Conservation (phyloP, 1,139 yeast genomes). For the Hyphopichia wangnamkhiaoensis region DNA sequence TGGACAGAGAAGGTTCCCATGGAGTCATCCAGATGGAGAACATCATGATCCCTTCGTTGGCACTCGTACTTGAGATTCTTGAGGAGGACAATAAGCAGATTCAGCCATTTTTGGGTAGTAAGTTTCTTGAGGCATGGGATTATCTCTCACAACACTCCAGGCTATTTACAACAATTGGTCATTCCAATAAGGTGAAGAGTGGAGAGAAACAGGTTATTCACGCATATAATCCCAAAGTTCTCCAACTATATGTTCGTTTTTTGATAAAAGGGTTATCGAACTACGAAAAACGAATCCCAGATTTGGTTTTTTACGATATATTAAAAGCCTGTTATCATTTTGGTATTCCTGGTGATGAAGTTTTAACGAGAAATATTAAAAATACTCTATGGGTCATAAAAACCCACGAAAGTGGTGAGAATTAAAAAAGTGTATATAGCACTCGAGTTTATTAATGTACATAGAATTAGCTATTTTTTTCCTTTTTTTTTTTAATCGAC, state of each 20-base stretch:
- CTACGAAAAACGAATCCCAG: constrained; percentile 37
- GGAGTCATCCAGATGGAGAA: constrained; percentile 10
- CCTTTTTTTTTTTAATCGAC: constrained; percentile 12
- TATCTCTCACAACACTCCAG: constrained; percentile 21
- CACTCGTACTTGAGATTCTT: constrained; percentile 29
- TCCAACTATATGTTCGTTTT: constrained; percentile 20
- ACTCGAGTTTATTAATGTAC: constrained; percentile 1
- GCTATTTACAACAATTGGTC: constrained; percentile 8
- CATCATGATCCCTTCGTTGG: constrained; percentile 18
- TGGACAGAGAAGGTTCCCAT: neutral
- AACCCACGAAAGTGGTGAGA: neutral
- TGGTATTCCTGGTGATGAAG: constrained; percentile 23
- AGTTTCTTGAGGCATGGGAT: constrained; percentile 41
- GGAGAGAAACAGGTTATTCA: neutral
- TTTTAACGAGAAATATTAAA: constrained; percentile 26
- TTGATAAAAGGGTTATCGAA: constrained; percentile 31
- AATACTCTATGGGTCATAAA: constrained; percentile 36
- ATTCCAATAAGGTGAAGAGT: neutral
- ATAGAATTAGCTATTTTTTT: neutral
- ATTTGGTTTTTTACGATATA: constrained; percentile 30
- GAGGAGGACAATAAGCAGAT: constrained; percentile 25
- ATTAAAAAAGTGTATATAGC: neutral
- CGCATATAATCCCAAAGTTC: constrained; percentile 15
- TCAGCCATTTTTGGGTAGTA: constrained; percentile 35
- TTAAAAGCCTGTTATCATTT: constrained; percentile 24